Evolutionary conservation across 208 protist genomes (phyloP), one percentile per base, ranked within the genome.

Genomic region (Histomonas meleagridis): DNA sequence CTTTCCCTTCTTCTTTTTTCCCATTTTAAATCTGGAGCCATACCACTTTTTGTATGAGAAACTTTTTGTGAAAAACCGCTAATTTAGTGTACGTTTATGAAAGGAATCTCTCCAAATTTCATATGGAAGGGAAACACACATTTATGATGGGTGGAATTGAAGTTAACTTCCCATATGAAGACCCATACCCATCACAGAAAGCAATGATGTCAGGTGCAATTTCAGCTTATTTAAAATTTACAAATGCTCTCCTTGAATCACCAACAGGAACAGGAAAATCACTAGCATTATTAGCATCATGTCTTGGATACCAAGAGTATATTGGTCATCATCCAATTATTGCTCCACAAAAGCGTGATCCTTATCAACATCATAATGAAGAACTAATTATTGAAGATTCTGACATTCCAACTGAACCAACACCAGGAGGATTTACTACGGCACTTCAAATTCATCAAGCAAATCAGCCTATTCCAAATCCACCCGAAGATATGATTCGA

Each of bases 221-320:
- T 32, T 38, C 4, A n/a, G 43, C n/a, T 14, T 51, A 55, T 43
- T 26, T 43, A 55, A 86, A 51, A 53, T 12, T 5, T 38, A 16
- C 51, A 49, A 86, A 86, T 38, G 76, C 76, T 28, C 51, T 86
- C 55, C 26, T 86, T 21, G 76, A 86, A 86, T 86, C 76, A 18
- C 76, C 76, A 38, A 86, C 76, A 49, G 76, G 76, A 7, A 86
- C 76, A 86, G 76, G 76, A 26, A 86, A 86, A 46, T 86, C 76
- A 18, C 18, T 49, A 18, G 76, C 76, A 23, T n/a, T 86, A 14
- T 49, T 86, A 53, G 9, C 76, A 32, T 43, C 76, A 43, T 43
- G 46, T 0, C 28, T 86, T 7, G 76, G n/a, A n/a, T n/a, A 57
- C 18, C 53, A 57, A 21, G 18, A 21, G 53, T 60, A 60, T 60